Evolutionary conservation across 148 eudicot species (phyloP).

Genomic region (Mesembryanthemum crystallinum): DNA sequence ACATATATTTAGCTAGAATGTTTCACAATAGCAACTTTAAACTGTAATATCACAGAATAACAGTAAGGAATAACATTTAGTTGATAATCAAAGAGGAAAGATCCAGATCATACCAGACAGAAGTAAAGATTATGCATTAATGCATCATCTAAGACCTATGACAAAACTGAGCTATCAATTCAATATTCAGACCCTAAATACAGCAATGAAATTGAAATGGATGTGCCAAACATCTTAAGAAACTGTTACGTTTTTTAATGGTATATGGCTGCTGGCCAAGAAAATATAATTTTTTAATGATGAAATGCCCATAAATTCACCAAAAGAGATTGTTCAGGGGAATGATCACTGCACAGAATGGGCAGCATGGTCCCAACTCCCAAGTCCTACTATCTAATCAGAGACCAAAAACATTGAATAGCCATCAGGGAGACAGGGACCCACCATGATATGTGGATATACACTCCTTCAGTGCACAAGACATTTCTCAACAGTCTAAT

Average conservation of each 20-base stretch:
- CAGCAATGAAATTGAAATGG: not conserved
- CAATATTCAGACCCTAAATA: not conserved
- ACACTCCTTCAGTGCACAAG: not conserved
- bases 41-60: not conserved
- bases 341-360: not conserved
- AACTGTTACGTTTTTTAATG: no score
- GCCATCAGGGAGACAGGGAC: not conserved
- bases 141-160: not conserved
- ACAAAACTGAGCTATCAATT: not conserved
- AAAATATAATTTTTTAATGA: no score
- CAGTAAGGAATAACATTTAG: not conserved
- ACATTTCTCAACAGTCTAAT: not conserved
- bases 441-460: not conserved
- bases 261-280: no score
- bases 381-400: not conserved
- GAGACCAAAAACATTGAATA: not conserved
- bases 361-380: not conserved
- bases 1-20: not conserved
- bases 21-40: not conserved
- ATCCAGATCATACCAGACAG: not conserved
- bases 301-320: no score
- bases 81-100: not conserved
- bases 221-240: no score
- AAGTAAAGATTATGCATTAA: not conserved
- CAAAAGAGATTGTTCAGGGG: no score